Percentiles rank a stretch among this genome's conserved stretches.
These are phyloP conservation scores for Spizellomyces punctatus DNA, from an alignment of 192 early-diverging fungal genomes.

Conservation along the genomic window DNA sequence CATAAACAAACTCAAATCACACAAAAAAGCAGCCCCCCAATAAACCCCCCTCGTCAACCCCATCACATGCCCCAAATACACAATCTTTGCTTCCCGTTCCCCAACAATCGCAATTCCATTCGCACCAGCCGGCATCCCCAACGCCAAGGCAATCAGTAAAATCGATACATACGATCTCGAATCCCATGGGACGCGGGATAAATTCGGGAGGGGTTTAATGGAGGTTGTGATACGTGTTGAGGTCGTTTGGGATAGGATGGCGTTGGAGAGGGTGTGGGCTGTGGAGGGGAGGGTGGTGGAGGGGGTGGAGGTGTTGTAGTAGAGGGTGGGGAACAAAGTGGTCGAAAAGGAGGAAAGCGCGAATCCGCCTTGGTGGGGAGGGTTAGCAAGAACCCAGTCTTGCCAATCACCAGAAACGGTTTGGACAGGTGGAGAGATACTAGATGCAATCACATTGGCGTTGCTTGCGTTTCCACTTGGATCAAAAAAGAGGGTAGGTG, in stretches of 20 bases:
- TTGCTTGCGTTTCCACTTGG: no score
- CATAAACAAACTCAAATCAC: conserved; percentile 12
- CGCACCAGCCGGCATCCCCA: neutral
- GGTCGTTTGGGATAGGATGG: no score
- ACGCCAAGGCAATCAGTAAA: conserved; percentile 2
- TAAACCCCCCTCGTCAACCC: conserved; percentile 4
- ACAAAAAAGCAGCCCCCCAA: neutral
- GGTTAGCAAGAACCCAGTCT: no score
- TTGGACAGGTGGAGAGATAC: no score
- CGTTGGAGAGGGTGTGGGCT: no score
- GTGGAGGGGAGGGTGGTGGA: no score
- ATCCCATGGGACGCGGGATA: neutral
- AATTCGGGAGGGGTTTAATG: neutral
- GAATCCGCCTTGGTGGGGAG: no score
- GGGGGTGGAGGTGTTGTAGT: no score
- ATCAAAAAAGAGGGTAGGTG: neutral
- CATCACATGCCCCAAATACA: conserved; percentile 10
- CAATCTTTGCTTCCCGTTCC: conserved; percentile 3
- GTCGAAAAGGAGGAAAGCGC: no score
- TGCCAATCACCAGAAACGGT: no score
- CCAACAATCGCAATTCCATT: conserved; percentile 5
- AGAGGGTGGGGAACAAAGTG: no score
- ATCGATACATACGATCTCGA: neutral
- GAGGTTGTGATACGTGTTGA: neutral
- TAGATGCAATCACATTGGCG: no score